Percentiles rank a stretch among this genome's conserved stretches.
phyloP scores from a whole-genome alignment of 768 basidiomycete genomes.

The Mycena floridula region DNA sequence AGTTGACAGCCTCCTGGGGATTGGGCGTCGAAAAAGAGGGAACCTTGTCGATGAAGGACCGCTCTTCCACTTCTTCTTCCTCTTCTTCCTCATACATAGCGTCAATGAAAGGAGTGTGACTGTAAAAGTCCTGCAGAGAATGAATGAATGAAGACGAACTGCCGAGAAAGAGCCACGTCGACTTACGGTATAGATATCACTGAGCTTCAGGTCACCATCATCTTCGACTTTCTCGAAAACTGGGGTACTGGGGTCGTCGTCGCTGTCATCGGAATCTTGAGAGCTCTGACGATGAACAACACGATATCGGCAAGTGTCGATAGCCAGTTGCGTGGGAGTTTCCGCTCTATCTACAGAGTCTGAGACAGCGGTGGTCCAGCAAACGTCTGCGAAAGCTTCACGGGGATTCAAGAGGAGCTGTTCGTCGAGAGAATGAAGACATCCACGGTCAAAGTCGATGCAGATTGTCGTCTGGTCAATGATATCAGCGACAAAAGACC shows the following conservation, averaged over 20 bases:
- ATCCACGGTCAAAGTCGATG: constrained; percentile 33
- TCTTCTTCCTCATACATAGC: neutral
- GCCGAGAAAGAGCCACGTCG: neutral
- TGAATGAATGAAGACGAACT: neutral
- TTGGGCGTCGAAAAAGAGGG: neutral
- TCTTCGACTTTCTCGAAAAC: neutral
- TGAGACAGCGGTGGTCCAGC: constrained; percentile 34
- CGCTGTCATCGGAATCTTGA: neutral
- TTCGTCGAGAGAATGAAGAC: constrained; percentile 35
- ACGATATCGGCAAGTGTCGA: neutral
- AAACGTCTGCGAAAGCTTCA: constrained; percentile 36
- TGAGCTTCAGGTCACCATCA: neutral
- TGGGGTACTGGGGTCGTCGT: neutral
- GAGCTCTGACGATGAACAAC: neutral
- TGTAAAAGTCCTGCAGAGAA: neutral
- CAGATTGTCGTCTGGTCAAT: constrained; percentile 11
- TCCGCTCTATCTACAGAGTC: constrained; percentile 8
- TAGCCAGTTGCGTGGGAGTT: neutral
- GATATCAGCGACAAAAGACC: neutral
- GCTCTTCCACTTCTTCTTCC: neutral
- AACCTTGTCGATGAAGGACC: neutral
- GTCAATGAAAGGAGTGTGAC: neutral
- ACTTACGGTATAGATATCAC: neutral
- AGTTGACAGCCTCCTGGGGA: constrained; percentile 1
- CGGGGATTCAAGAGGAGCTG: constrained; percentile 33